Evolutionary conservation across 2,329 filamentous ascomycete species (phyloP), one percentile per base, ranked within the genome.

Genomic region (Magnaporthiopsis incrustans): DNA sequence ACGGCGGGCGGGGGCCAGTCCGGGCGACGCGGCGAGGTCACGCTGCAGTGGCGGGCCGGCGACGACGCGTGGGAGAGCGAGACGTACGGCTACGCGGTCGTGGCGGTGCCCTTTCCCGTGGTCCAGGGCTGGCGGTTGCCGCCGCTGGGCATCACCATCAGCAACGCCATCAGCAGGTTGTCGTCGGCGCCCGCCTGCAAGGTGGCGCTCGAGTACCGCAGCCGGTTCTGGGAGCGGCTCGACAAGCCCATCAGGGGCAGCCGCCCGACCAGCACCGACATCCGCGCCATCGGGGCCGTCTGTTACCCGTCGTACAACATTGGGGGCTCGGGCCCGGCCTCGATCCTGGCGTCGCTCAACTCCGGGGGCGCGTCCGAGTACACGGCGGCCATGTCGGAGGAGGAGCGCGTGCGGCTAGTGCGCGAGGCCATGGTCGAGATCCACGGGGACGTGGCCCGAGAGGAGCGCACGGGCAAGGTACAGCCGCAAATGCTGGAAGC

Each of bases 231-330:
- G 82, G 81, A 84, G 69, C 77, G 80, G 50, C 75, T 30, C 62
- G 71, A 75, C 38, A 77, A 77, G 60, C 80, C 81, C 5, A 90
- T 91, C 71, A 78, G 83, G 65, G 88, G 89, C 15, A 84, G 86
- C 8, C 90, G 87, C 70, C 83, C 81, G 61, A 79, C 79, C 5
- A 67, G 68, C 0, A 81, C 79, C 1, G 82, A 88, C 67, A 86
- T 89, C 63, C 79, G 84, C 0, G 83, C 84, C 27, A 79, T 89
- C 64, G 84, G 85, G 30, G 79, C 74, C 60, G 78, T 89, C 66
- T 89, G 86, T 78, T 90, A 89, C 73, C 88, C 88, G 0, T 81
- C 82, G 8, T 89, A 89, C 76, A 78, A 85, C 66, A 77, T 90
- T 71, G 90, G 89, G 75, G 79, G 80, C 53, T 84, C 82, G 0